Base-by-base conservation (phyloP, 139 green algal genomes). In the Limnomonas spitsbergensis region DNA sequence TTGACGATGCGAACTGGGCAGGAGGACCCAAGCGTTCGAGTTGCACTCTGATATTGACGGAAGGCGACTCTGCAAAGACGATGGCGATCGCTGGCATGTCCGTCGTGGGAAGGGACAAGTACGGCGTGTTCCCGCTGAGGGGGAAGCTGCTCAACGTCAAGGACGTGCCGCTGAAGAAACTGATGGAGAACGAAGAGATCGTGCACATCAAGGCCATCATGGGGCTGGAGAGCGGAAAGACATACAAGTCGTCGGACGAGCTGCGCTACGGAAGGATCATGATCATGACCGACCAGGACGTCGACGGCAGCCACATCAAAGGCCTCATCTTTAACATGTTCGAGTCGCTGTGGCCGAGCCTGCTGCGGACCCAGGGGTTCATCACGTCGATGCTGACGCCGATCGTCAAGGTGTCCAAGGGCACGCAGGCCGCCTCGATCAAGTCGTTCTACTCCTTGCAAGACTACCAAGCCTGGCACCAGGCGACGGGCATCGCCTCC, bases 1-100 rank as follows among this genome's bases (percentile, higher is more conserved):
- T 93, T 35, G 89, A 93, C 37, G 89, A 93, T 66, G 89, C 89
- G 9, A 91, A 92, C 66, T 81, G 87, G 40, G 89, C 89, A 2
- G 89, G 89, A 34, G 80, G 79, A 2, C 32, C 70, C 7, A 81
- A 86, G 56, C 82, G 78, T 27, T 38, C 85, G 40, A 3, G 85
- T 3, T 93, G 88, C 85, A 92, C 85, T 1, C 80, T 93, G 24
- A 93, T 93, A 52, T 82, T 93, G 31, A 93, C 88, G 4, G 88
- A 93, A 69, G 88, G 88, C 34, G 87, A 92, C 77, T 89, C 82
- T 7, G 88, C 88, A 9, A 91, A 91, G 77, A 67, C 87, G 29
- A 85, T 92, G 68, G 88, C 88, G 2, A 81, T 92, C 27, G 75
- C 54, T 4, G 88, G 88, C 20, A 73, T 93, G 4, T 80, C 61